A percentile compares a stretch with the other conserved stretches of the same genome.
phyloP scores from a whole-genome alignment of 306 rosid species.

The Lotus japonicus region DNA sequence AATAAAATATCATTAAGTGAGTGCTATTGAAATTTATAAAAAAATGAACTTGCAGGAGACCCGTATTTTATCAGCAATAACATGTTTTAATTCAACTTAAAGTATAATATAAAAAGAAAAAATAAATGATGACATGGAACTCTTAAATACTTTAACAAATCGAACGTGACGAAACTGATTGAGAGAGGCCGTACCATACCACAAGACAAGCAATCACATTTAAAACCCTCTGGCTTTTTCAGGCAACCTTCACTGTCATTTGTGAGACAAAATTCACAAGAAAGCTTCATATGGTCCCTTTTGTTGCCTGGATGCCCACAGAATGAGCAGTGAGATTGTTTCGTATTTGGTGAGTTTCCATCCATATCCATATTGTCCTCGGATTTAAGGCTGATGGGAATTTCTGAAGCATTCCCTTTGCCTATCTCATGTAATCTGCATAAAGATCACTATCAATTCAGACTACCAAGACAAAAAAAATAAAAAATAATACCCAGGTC shows the following conservation, averaged over 20 bases:
- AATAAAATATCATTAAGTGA: constrained; percentile 19
- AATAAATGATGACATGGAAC: background rate
- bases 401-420: constrained; percentile 34
- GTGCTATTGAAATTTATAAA: background rate
- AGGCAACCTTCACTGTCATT: constrained; percentile 52
- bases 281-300: constrained; percentile 47
- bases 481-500: no score
- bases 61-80: background rate
- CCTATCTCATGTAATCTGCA: constrained; percentile 76
- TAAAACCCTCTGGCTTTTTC: constrained; percentile 62
- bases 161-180: background rate
- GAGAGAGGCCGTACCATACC: constrained; percentile 38
- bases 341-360: constrained; percentile 36
- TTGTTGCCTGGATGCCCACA: constrained; percentile 96
- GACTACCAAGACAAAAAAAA: background rate
- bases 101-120: background rate
- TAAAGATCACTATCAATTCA: constrained; percentile 12
- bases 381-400: constrained; percentile 28
- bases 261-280: constrained; percentile 52
- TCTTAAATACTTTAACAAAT: background rate
- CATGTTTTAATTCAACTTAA: background rate
- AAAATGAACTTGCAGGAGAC: background rate
- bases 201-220: constrained; percentile 73
- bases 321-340: constrained; percentile 71
- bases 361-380: constrained; percentile 33